These are phyloP conservation scores for Craspedostauros australis DNA, from an alignment of 108 stramenopile species.

Conservation along the genomic window DNA sequence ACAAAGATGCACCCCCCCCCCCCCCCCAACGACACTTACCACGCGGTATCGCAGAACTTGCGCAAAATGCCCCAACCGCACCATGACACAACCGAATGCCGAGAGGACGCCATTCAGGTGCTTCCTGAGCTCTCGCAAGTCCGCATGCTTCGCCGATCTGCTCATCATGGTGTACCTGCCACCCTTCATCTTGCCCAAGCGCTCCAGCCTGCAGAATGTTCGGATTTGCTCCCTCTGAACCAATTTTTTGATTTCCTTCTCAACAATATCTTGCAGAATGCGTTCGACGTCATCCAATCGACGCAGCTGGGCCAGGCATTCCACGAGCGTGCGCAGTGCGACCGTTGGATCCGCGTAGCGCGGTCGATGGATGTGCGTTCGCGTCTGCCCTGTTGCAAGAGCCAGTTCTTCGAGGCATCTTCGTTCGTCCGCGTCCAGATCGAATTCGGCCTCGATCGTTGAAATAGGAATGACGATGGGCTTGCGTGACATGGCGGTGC, in stretches of 20 bases:
- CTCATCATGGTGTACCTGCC: slow-evolving; percentile 28
- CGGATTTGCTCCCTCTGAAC: slow-evolving; percentile 72
- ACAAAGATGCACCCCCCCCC: too few relatives aligned
- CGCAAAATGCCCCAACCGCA: slow-evolving; percentile 72
- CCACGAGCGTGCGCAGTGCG: slow-evolving; percentile 73
- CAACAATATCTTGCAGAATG: slow-evolving; percentile 43
- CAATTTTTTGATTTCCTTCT: slow-evolving; percentile 50
- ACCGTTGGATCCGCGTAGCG: slow-evolving; percentile 64
- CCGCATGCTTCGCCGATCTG: slow-evolving; percentile 26
- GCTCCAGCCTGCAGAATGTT: slow-evolving; percentile 67
- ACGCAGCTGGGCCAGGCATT: slow-evolving; percentile 58
- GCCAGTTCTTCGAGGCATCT: slow-evolving; percentile 63
- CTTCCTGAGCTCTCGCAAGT: slow-evolving; percentile 62
- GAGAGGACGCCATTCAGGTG: slow-evolving; percentile 65
- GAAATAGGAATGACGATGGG: slow-evolving; percentile 49
- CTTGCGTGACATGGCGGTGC: not conserved
- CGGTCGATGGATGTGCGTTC: slow-evolving; percentile 33
- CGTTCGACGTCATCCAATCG: slow-evolving; percentile 83
- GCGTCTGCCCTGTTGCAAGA: slow-evolving; percentile 10
- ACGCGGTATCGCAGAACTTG: slow-evolving; percentile 80
- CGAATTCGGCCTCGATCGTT: slow-evolving; percentile 70
- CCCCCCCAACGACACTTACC: too few relatives aligned
- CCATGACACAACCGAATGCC: slow-evolving; percentile 75
- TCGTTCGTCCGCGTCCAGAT: slow-evolving; percentile 76
- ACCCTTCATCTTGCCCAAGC: slow-evolving; percentile 7